phyloP scores from a whole-genome alignment of 495 filamentous ascomycete species.

The Lindgomyces ingoldianus region DNA sequence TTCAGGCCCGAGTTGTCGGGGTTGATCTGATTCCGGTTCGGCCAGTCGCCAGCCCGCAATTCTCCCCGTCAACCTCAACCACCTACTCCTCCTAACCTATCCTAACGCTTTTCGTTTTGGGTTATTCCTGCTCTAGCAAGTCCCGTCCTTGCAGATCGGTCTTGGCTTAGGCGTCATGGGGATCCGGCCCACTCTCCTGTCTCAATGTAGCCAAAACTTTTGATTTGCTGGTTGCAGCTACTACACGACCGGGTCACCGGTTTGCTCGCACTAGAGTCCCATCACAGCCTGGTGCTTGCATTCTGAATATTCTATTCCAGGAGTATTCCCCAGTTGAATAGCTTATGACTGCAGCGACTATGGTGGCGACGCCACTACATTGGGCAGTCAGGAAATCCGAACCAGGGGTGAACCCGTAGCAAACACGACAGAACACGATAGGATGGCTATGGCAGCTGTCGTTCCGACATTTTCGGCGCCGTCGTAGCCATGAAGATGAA shows the following conservation, averaged over 20 bases:
- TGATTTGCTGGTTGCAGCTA: too few species aligned
- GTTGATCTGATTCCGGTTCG: too few species aligned
- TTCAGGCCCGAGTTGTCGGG: not conserved
- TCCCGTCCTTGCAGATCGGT: not conserved
- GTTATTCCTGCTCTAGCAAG: not conserved
- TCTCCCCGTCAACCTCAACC: not conserved
- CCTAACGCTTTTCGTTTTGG: not conserved
- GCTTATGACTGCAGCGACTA: not conserved
- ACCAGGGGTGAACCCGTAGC: not conserved
- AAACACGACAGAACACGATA: constrained; percentile 1
- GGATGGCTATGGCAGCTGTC: constrained; percentile 15
- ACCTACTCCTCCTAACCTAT: not conserved
- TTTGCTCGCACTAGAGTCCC: not conserved
- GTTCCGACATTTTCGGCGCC: not conserved
- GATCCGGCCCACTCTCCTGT: not conserved
- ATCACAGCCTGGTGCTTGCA: not conserved
- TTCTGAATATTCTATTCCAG: constrained; percentile 10
- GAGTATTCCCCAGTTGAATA: not conserved
- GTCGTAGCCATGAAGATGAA: not conserved
- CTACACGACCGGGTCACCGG: not conserved
- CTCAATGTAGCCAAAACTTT: too few species aligned
- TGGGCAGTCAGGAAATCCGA: not conserved
- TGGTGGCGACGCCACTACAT: constrained; percentile 3
- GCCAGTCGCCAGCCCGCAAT: not conserved
- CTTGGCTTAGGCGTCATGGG: not conserved